Evolutionary conservation across 768 basidiomycete genomes (phyloP), one percentile per base, ranked within the genome.

Genomic region (Russula compacta): DNA sequence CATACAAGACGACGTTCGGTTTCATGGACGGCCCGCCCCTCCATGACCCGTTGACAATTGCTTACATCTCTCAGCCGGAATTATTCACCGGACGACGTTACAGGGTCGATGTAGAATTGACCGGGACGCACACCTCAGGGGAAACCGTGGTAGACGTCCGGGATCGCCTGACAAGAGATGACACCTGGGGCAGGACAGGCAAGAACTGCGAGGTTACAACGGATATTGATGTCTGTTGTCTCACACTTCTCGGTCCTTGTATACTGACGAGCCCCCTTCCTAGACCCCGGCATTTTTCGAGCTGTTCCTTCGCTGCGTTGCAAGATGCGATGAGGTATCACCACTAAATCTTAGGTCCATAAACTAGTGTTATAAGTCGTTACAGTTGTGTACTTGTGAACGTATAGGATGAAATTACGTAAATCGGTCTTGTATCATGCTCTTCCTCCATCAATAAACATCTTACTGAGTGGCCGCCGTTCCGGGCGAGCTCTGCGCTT

Each of bases 11-110:
- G 2, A 85, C 84, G 0, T 95, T 92, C 64, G 83, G 83, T n/a
- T 95, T 95, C 70, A 70, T 77, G n/a, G 78, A 87, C 38, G 92
- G 91, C 0, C 93, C 93, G 6, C 93, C 93, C 2, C 76, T 94
- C 2, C 93, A 95, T 64, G 93, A 95, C 67, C 83, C 90, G 0
- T 77, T 95, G 39, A 90, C 92, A 0, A 76, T 94, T 49, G 87
- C 84, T 10, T 94, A 89, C 63, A 76, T 92, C 39, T 80, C 83
- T 1, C 71, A 73, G n/a, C 89, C 90, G 0, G 77, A 83, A 5
- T 66, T 92, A 1, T 92, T 93, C 71, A 70, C 70, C 24, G 73
- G 74, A 38, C 79, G 70, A 52, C 77, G 92, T n/a, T 83, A 85
- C 69, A 78, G 87, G 48, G 91, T 94, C 0, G 92, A 95, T 64